These are phyloP conservation scores for Ampelocalamus luodianensis DNA, from an alignment of 176 grass and related monocot species.

Conservation along the genomic window DNA sequence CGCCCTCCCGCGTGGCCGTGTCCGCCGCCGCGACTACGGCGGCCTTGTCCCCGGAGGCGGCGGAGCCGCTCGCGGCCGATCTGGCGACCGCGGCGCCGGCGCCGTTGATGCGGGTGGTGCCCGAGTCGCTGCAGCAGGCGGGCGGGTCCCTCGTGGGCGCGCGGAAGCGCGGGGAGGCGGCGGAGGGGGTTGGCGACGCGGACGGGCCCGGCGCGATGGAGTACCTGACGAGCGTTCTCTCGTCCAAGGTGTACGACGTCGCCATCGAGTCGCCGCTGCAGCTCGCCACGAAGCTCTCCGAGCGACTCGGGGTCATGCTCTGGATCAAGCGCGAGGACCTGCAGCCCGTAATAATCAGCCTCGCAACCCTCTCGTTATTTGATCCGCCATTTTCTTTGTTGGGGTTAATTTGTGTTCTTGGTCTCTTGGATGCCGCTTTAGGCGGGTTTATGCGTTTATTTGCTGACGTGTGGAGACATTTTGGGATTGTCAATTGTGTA, in stretches of 20 bases:
- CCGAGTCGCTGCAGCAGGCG: constrained; percentile 68
- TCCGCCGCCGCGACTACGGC: not conserved
- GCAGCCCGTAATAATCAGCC: constrained; percentile 65
- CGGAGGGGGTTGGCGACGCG: not conserved
- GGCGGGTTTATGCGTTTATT: not conserved
- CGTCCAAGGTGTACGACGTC: constrained; percentile 94
- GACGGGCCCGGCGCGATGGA: constrained; percentile 72
- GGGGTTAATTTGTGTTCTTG: not conserved
- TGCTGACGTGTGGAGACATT: not conserved
- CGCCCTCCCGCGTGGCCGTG: constrained; percentile 16
- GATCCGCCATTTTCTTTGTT: not conserved
- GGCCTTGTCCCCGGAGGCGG: constrained; percentile 34
- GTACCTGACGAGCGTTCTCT: constrained; percentile 77
- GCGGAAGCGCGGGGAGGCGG: not conserved
- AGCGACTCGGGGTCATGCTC: constrained; percentile 67
- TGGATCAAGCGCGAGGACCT: constrained; percentile 93
- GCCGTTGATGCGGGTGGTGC: constrained; percentile 52
- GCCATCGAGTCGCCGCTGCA: constrained; percentile 83
- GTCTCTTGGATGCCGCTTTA: not conserved
- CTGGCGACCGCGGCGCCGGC: constrained; percentile 18
- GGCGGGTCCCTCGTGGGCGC: constrained; percentile 72
- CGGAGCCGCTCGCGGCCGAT: constrained; percentile 28
- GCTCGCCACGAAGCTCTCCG: constrained; percentile 71
- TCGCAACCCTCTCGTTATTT: not conserved
- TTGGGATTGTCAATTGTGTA: not conserved